Percentiles rank a stretch among this genome's conserved stretches.
phyloP scores from a whole-genome alignment of 2,329 filamentous ascomycete genomes.

The Thyridium curvatum region DNA sequence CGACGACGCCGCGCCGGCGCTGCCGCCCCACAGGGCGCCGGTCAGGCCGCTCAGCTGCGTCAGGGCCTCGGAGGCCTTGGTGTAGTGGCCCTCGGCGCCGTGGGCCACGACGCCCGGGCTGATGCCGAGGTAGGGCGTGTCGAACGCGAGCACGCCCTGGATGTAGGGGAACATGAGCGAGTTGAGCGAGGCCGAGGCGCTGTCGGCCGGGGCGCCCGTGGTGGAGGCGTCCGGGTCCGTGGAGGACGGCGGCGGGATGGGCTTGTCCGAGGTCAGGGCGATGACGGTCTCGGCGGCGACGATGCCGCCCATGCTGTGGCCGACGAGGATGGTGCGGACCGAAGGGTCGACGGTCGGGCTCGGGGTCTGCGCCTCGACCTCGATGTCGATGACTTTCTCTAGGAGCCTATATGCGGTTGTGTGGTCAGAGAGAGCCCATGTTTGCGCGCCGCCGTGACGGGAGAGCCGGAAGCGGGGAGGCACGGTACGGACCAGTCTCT shows the following conservation, averaged over 20 bases:
- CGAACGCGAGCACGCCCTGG: constrained; percentile 84
- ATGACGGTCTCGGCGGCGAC: constrained; percentile 86
- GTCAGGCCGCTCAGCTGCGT: constrained; percentile 59
- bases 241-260: constrained; percentile 28
- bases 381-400: constrained; percentile 88
- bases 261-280: constrained; percentile 54
- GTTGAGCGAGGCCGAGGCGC: constrained; percentile 37
- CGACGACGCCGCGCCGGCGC: constrained; percentile 24
- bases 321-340: constrained; percentile 74
- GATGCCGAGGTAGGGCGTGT: constrained; percentile 86
- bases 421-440: constrained; percentile 1
- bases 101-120: constrained; percentile 78
- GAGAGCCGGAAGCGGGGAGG: constrained; percentile 2
- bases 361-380: constrained; percentile 73
- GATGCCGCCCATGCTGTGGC: constrained; percentile 90
- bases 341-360: constrained; percentile 83
- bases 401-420: constrained; percentile 56
- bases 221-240: constrained; percentile 19
- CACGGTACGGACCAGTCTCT: constrained; percentile 57
- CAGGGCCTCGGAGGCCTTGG: constrained; percentile 64
- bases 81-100: constrained; percentile 81
- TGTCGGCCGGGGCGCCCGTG: constrained; percentile 16
- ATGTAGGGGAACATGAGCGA: constrained; percentile 89
- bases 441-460: too few relatives aligned
- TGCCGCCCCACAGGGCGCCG: constrained; percentile 59